Percentiles rank a stretch among this genome's conserved stretches.
Evolutionary conservation across 208 protist species (phyloP).

Genomic region (Wallacemonas sp.): DNA sequence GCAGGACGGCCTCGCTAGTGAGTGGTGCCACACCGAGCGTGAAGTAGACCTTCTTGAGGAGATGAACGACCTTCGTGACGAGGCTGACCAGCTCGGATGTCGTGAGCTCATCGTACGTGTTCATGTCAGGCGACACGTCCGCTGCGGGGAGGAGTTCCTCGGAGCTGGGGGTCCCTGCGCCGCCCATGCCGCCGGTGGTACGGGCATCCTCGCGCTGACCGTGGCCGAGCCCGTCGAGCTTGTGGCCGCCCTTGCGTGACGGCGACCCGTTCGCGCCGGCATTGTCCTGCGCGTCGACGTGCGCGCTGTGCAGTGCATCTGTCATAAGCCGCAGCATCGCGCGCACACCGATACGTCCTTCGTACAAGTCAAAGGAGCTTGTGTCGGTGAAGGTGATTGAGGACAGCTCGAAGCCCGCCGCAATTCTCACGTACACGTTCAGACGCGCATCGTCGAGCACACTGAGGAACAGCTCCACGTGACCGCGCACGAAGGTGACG

Average conservation of each 20-base stretch:
- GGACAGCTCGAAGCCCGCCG: slow-evolving; percentile 35
- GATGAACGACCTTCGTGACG: slow-evolving; percentile 23
- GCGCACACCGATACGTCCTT: slow-evolving; percentile 58
- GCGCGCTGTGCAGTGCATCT: not conserved
- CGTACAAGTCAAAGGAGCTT: slow-evolving; percentile 46
- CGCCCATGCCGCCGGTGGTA: not conserved
- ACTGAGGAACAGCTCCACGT: slow-evolving; percentile 36
- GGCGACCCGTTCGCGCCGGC: not conserved
- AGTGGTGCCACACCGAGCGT: slow-evolving; percentile 41
- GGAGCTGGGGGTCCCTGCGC: not conserved
- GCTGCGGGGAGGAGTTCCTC: not conserved
- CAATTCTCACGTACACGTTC: slow-evolving; percentile 38
- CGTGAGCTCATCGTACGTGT: not conserved
- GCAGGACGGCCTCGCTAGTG: slow-evolving; percentile 49
- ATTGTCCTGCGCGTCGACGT: not conserved
- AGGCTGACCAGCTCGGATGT: slow-evolving; percentile 29
- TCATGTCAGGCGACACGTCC: not conserved
- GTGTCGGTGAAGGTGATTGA: slow-evolving; percentile 42
- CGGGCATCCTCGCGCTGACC: slow-evolving; percentile 2
- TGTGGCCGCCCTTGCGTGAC: not conserved
- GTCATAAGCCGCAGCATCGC: slow-evolving; percentile 31
- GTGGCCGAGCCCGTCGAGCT: not conserved
- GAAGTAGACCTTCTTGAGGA: slow-evolving; percentile 61
- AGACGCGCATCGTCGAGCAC: slow-evolving; percentile 27
- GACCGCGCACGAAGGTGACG: slow-evolving; percentile 37